Evolutionary conservation across 805 yeast species (phyloP).

Genomic region (Kregervanrija pseudodelftensis): DNA sequence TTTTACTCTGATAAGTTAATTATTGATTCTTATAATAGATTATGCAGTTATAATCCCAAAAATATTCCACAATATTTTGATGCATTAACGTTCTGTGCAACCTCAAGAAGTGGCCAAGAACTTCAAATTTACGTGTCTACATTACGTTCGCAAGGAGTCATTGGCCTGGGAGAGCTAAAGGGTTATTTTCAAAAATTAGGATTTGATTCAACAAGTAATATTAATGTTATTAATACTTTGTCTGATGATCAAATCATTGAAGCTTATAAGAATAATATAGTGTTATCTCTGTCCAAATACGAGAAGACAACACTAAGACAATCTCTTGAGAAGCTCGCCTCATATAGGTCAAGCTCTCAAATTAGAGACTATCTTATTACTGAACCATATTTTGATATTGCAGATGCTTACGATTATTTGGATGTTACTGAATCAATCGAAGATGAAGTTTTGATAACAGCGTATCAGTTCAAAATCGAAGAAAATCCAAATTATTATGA

Average conservation of each 20-base stretch:
- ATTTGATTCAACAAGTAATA: slow-evolving; percentile 17
- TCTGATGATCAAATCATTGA: slow-evolving; percentile 23
- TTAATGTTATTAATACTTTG: slow-evolving; percentile 12
- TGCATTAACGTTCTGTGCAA: slow-evolving; percentile 44
- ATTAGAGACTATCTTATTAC: slow-evolving; percentile 34
- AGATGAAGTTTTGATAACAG: slow-evolving; percentile 69
- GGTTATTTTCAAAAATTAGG: slow-evolving; percentile 23
- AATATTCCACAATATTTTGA: slow-evolving; percentile 50
- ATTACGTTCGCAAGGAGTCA: slow-evolving; percentile 42
- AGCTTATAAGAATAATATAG: slow-evolving; percentile 21
- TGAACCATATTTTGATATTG: slow-evolving; percentile 39
- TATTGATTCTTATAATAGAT: slow-evolving; percentile 38
- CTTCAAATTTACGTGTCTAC: slow-evolving; percentile 38
- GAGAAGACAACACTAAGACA: slow-evolving; percentile 29
- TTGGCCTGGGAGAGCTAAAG: slow-evolving; percentile 41
- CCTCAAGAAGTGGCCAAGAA: slow-evolving; percentile 39
- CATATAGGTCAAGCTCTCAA: slow-evolving; percentile 28
- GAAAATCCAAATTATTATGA: slow-evolving; percentile 39
- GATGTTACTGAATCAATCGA: slow-evolving; percentile 47
- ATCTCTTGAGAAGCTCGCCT: slow-evolving; percentile 33
- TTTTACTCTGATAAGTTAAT: slow-evolving; percentile 44
- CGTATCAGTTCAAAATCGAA: slow-evolving; percentile 56
- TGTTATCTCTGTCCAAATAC: slow-evolving; percentile 15
- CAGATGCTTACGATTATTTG: slow-evolving; percentile 44
- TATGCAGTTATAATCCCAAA: slow-evolving; percentile 35